Base-by-base conservation (phyloP, 208 protist species). In the Tritrichomonas musculus region DNA sequence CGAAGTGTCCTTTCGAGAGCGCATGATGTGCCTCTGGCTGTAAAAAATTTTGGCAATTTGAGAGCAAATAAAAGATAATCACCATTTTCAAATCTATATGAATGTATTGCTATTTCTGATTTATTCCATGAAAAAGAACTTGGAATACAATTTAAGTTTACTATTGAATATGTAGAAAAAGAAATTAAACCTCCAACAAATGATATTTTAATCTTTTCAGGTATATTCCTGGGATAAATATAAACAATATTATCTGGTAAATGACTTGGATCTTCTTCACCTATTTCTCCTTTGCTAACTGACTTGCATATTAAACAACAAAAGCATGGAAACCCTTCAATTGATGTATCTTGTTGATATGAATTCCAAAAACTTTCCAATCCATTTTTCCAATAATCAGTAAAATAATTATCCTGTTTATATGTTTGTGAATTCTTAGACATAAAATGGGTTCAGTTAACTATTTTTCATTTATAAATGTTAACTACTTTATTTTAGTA, bases 221-320 rank as follows among this genome's bases (percentile, higher is more conserved):
- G 77, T 17, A 88, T 47, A 57, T 88, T 88, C 17, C 3, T 11
- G 13, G 77, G 77, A 60, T 53, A 88, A 33, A 49, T 88, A 88
- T 53, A 55, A 22, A 88, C 1, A 39, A 88, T 20, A 27, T 88
- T 88, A 39, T 88, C 47, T 9, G 57, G 25, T 20, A 88, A 44
- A 53, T 88, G 44, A 14, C 41, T 55, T 88, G 77, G 77, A 36
- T 88, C 77, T 88, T 88, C 77, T 57, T 88, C 47, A 55, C 47
- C 77, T 57, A 57, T 17, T 57, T 88, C 14, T 20, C 77, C 77
- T 36, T 22, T 57, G 4, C 39, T 88, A 22, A 88, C 77, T 39
- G 13, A 39, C 57, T 50, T 88, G 30, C 27, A 88, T 14, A 88
- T 14, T 17, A 88, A 57, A 14, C 27, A 0, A 9, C 47, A 39